These are phyloP conservation scores for Neurospora hispaniola DNA, from an alignment of 495 filamentous ascomycete species.

Conservation along the genomic window DNA sequence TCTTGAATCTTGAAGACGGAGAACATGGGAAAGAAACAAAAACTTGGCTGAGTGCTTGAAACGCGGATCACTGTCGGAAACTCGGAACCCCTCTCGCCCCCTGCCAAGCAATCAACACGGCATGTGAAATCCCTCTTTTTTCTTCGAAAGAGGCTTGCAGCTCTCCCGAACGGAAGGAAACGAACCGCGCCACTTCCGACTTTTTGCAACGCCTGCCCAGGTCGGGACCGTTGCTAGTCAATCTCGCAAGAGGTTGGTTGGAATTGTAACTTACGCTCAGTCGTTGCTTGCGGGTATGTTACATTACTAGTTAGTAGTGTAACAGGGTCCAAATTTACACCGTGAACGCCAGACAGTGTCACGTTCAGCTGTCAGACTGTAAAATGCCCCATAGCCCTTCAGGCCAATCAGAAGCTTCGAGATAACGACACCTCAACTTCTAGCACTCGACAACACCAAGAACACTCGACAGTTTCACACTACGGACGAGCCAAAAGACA, in stretches of 20 bases:
- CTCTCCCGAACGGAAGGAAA: not conserved
- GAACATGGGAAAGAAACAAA: not conserved
- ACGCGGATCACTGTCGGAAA: not conserved
- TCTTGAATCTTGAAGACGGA: not conserved
- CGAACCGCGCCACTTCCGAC: not conserved
- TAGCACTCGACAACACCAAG: not conserved
- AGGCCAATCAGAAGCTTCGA: not conserved
- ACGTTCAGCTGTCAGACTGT: not conserved
- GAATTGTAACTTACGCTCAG: not conserved
- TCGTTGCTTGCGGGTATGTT: not conserved
- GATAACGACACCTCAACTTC: not conserved
- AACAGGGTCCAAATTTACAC: not conserved
- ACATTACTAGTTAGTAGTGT: not conserved
- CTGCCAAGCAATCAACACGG: not conserved
- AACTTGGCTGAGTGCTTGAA: not conserved
- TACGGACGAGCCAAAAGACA: not conserved
- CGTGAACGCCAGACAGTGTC: not conserved
- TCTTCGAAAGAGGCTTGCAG: not conserved
- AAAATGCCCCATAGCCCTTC: not conserved
- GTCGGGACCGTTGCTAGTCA: not conserved
- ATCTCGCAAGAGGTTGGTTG: not conserved
- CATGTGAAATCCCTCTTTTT: not conserved
- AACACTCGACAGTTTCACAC: not conserved
- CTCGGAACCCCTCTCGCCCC: not conserved
- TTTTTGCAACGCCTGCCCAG: not conserved